Conservation (phyloP, 2,329 filamentous ascomycete genomes). For the Phialophora macrospora region DNA sequence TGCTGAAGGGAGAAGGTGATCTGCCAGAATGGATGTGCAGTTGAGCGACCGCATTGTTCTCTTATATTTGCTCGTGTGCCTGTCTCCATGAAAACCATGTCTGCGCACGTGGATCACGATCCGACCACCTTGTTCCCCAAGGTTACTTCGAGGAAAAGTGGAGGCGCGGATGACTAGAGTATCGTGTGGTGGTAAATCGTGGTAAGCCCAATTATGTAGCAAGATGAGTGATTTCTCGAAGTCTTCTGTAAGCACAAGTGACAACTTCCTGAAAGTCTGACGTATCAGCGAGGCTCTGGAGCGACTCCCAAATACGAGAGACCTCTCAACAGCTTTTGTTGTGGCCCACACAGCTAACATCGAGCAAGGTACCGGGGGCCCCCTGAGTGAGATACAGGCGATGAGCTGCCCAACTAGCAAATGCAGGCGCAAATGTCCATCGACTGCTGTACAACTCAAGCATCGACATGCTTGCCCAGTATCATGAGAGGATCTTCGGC, state of each 20-base stretch:
- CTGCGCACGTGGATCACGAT: conserved; percentile 24
- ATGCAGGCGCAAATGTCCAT: background rate
- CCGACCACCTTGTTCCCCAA: conserved; percentile 15
- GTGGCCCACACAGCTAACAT: background rate
- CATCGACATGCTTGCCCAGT: background rate
- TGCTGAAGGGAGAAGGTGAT: conserved; percentile 16
- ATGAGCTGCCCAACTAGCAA: background rate
- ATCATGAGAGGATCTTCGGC: conserved; percentile 21
- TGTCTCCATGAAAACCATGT: conserved; percentile 15
- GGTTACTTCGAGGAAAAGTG: conserved; percentile 30
- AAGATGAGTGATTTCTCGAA: conserved; percentile 30
- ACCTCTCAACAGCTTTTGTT: background rate
- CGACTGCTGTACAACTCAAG: background rate
- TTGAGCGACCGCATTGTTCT: background rate
- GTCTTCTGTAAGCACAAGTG: conserved; percentile 26
- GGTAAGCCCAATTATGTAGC: conserved; percentile 22
- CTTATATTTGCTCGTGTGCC: conserved; percentile 22
- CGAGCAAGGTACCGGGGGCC: conserved; percentile 1
- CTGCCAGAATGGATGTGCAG: conserved; percentile 5
- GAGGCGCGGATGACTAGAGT: conserved; percentile 30
- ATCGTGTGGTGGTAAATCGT: conserved; percentile 19
- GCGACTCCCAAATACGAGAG: background rate
- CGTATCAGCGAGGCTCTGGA: conserved; percentile 18
- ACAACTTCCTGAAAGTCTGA: conserved; percentile 20
- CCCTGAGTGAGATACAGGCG: conserved; percentile 1